phyloP scores from a whole-genome alignment of 495 filamentous ascomycete genomes.

The Cladorrhinum samala region DNA sequence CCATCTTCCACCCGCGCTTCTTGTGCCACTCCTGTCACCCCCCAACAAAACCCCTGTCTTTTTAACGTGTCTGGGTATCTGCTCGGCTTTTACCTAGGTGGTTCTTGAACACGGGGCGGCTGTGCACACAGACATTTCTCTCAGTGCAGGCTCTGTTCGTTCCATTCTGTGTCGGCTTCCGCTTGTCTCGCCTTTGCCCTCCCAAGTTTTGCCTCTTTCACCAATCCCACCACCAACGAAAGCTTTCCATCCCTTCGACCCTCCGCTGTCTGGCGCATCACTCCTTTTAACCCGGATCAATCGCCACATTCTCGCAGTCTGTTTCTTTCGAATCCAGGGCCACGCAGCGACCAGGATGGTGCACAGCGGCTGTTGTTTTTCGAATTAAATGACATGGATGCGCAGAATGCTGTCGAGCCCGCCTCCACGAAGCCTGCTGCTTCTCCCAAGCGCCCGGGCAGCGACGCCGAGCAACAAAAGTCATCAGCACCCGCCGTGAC shows the following conservation, averaged over 20 bases:
- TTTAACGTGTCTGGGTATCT: no score
- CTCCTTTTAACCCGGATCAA: conserved; percentile 18
- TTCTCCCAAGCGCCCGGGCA: conserved; percentile 42
- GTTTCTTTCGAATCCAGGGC: conserved; percentile 20
- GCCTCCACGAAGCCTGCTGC: conserved; percentile 48
- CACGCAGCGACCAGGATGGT: conserved; percentile 48
- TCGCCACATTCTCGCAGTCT: conserved; percentile 15
- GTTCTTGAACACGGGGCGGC: conserved; percentile 22
- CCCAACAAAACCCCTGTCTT: background rate
- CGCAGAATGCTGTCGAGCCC: conserved; percentile 54
- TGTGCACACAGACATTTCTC: conserved; percentile 13
- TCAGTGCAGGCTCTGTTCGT: no score
- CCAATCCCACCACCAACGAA: conserved; percentile 5
- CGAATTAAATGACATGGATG: conserved; percentile 54
- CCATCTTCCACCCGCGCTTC: no score
- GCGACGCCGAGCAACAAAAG: conserved; percentile 35
- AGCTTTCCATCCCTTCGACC: conserved; percentile 3
- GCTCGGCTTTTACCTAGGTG: no score
- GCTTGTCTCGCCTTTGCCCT: no score
- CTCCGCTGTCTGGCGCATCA: conserved; percentile 21
- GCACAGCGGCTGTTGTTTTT: conserved; percentile 40
- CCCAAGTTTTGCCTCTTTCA: conserved; percentile 14
- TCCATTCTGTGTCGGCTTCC: no score
- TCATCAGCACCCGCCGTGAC: conserved; percentile 28
- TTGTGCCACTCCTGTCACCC: background rate